Base-by-base conservation (phyloP, 192 early-diverging fungal genomes). In the Chytriomyces confervae region DNA sequence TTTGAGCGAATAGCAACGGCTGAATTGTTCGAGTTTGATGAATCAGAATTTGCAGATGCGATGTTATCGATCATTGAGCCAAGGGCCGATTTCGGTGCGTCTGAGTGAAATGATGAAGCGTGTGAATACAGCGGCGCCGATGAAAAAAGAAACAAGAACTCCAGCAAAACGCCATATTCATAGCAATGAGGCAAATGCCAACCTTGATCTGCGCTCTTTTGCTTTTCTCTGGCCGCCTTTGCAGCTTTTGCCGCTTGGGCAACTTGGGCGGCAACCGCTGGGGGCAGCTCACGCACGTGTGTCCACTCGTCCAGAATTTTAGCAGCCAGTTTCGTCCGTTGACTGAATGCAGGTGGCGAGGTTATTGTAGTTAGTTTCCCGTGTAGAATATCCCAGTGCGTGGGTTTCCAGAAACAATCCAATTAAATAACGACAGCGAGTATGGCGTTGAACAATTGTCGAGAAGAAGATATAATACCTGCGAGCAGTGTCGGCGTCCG, bases 241-340 rank as follows among this genome's bases (percentile, higher is more conserved):
- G 66, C 76, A 48, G 69, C 75, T 66, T 73, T 81, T 70, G 46
- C 81, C 48, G 77, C 82, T 77, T 74, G 18, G 1, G 11, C 43
- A 16, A 27, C 69, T 53, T 89, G 83, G n/a, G 77, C 74, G 1
- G 76, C 76, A 44, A 94, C 83, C 23, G 84, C 87, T 27, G 86
- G 79, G 51, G 94, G 93, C 18, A 94, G 81, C 62, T 85, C 87
- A 46, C 84, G 84, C 18, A 91, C 84, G 11, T 88, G 62, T 45
- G 86, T 84, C 80, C 92, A 95, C 77, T 95, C 94, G 61, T 94
- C 94, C 64, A 84, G 67, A 66, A 94, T 90, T 84, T 95, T 95
- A 44, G 90, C 84, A 20, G 91, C 84, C 24, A 95, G 77, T 79
- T 91, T 92, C 24, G 90, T 70, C 60, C 89, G 86, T 81, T 94